Base-by-base conservation (phyloP, 768 basidiomycete species). In the Austroboletus eburneus region DNA sequence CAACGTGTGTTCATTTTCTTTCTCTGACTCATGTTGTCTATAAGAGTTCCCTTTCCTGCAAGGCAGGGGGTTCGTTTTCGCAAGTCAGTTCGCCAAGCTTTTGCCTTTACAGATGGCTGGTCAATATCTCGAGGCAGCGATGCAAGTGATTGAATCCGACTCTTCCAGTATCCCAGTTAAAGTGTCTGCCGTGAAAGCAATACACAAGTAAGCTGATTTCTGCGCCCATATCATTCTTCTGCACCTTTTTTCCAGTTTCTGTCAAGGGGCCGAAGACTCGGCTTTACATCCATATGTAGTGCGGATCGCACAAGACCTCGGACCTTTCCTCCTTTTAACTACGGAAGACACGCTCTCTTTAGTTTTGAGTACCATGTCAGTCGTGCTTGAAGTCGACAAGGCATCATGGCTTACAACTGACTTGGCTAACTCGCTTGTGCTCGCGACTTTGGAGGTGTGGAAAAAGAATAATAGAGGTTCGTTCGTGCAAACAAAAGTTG, bases 51-150 rank as follows among this genome's bases (percentile, higher is more conserved):
- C 92, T 0, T 99, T 97, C 78, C 67, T 99, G 23, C 95, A 97
- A 68, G 96, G 95, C 10, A 78, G 96, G 50, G 89, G 83, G 0
- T 96, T 97, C 50, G 90, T 98, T 37, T 94, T 97, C 55, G 91
- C 93, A 3, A 92, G 91, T 59, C 86, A 92, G 58, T 97, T 82
- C 59, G 77, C 88, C 1, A 79, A 81, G 54, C 67, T 86, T 9
- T 73, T 97, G 5, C 86, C 91, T 0, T 56, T 76, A 12, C 73
- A 81, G 46, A 73, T 93, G 39, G 83, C 89, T 2, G 79, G 80
- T 1, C 90, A 93, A 58, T 98, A 97, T 61, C 72, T 98, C 27
- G 82, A 87, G 20, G 91, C 91, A 4, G 87, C 93, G 0, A 73
- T 96, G 24, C 81, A 85, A 43, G 92, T 90, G 9, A 77, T 99